phyloP scores from a whole-genome alignment of 75 land plant species.

The Selaginella tamariscina region DNA sequence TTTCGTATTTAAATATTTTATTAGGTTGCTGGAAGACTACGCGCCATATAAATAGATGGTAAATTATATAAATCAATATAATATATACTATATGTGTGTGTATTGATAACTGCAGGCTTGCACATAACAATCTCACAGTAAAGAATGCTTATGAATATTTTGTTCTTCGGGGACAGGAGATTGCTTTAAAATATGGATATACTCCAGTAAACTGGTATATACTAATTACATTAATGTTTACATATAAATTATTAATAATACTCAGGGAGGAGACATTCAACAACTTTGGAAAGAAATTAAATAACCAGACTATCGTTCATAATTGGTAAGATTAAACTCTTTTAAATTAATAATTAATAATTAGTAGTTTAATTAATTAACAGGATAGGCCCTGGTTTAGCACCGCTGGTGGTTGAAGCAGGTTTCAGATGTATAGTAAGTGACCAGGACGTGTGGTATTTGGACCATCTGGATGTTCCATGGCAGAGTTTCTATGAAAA shows the following conservation, averaged over 20 bases:
- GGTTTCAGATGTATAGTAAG: not conserved
- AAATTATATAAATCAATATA: not conserved
- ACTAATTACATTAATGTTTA: not conserved
- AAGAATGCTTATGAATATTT: constrained; percentile 71
- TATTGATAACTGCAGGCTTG: constrained; percentile 45
- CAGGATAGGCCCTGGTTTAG: not conserved
- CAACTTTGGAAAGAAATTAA: constrained; percentile 5
- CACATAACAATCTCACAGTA: constrained; percentile 48
- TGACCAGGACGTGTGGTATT: constrained; percentile 11
- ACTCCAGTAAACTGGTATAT: constrained; percentile 87
- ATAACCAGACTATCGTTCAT: constrained; percentile 3
- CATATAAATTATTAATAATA: not conserved
- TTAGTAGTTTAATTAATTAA: not conserved
- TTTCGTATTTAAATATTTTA: not conserved
- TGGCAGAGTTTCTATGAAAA: constrained; percentile 3
- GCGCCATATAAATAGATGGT: constrained; percentile 57
- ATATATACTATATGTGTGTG: not conserved
- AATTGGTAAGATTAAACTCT: not conserved
- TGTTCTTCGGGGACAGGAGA: constrained; percentile 69
- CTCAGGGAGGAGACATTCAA: constrained; percentile 12
- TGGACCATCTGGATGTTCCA: constrained; percentile 7
- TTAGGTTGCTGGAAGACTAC: constrained; percentile 58
- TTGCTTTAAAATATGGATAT: constrained; percentile 56
- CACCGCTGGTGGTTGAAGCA: not conserved
- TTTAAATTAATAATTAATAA: not conserved